Conservation (phyloP, 75 land plant species). For the Selaginella moellendorffii region DNA sequence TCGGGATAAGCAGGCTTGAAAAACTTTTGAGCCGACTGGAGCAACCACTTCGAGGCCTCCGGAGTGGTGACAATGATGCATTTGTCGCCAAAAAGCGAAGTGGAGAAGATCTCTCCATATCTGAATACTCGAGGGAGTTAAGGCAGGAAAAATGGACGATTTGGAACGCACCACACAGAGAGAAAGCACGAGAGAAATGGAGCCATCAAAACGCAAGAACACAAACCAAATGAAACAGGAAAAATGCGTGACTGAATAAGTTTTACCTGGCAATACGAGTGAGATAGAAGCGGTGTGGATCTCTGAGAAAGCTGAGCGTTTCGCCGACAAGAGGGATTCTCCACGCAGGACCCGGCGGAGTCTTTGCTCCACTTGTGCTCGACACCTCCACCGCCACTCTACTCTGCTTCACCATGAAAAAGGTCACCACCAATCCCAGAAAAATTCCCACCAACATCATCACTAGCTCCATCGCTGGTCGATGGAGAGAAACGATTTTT, state of each 20-base stretch:
- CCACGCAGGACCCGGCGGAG: background rate
- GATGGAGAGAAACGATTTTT: no score
- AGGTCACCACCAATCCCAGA: no score
- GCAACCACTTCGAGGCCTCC: constrained; percentile 2
- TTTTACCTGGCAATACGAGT: background rate
- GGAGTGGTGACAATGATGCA: background rate
- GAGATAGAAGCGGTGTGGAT: constrained; percentile 5
- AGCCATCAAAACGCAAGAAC: no score
- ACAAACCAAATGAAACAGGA: no score
- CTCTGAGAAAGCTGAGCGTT: background rate
- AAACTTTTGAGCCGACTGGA: background rate
- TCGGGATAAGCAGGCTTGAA: constrained; percentile 4
- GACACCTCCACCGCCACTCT: no score
- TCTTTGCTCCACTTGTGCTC: background rate
- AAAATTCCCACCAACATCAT: no score
- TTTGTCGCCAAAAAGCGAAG: constrained; percentile 1
- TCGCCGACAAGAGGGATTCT: constrained; percentile 6
- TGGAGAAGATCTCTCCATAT: background rate
- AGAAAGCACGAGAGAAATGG: no score
- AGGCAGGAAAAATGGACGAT: no score
- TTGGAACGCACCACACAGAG: no score
- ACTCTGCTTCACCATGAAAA: no score
- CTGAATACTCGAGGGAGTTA: background rate
- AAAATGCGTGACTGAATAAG: background rate
- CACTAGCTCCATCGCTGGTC: no score